Evolutionary conservation across 306 rosid species (phyloP).

Genomic region (Prunus mongolica): DNA sequence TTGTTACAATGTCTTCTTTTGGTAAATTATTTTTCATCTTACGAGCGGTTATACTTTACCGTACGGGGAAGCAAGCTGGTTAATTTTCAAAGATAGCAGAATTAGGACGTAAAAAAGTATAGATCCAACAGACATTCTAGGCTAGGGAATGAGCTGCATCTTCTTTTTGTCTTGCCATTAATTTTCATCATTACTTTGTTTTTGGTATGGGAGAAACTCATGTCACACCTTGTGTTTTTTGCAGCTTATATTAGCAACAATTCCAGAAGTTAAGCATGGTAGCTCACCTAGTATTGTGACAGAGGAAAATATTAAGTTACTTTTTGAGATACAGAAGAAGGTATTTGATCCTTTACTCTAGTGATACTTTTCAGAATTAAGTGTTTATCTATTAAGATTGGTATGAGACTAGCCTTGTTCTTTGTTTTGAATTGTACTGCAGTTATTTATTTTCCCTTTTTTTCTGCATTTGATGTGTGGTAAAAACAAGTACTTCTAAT

Average conservation of each 20-base stretch:
- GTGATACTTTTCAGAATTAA: constrained; percentile 11
- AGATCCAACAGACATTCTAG: not conserved
- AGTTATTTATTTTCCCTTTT: not conserved
- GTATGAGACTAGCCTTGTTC: not conserved
- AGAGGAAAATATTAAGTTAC: constrained; percentile 76
- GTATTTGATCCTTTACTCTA: constrained; percentile 37
- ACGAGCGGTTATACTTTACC: constrained; percentile 5
- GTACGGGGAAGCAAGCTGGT: not conserved
- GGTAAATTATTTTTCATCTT: constrained; percentile 7
- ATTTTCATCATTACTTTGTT: not conserved
- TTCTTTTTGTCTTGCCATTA: not conserved
- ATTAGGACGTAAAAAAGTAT: not conserved
- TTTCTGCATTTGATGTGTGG: not conserved
- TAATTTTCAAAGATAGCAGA: not conserved
- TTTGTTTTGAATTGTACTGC: not conserved
- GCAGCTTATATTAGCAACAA: constrained; percentile 78
- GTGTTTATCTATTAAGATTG: not conserved
- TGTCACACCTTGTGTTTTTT: constrained; percentile 5
- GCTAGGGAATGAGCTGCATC: not conserved
- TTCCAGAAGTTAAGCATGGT: constrained; percentile 53
- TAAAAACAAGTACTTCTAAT: not conserved
- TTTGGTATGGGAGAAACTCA: constrained; percentile 2
- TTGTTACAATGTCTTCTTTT: not conserved
- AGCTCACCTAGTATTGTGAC: constrained; percentile 74
- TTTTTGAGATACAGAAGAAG: constrained; percentile 87